Evolutionary conservation across 495 filamentous ascomycete species (phyloP).

Genomic region (Neurospora pannonica): DNA sequence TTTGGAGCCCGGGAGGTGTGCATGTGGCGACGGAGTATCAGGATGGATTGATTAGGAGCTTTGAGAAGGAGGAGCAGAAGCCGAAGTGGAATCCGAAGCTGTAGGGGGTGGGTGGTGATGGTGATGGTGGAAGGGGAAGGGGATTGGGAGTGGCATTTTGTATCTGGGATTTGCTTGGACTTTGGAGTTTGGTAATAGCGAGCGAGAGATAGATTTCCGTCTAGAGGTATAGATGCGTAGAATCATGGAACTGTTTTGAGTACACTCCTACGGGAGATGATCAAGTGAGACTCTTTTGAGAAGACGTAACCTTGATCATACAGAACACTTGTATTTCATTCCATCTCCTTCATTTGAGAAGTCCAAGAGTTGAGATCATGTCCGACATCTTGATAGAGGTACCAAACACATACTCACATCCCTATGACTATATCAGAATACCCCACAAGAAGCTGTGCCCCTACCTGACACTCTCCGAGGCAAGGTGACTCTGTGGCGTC

Average conservation of each 20-base stretch:
- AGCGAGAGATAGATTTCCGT: not conserved
- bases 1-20: conserved; percentile 54
- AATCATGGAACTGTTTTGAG: not conserved
- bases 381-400: not conserved
- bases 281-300: not conserved
- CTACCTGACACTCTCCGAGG: not conserved
- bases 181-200: not conserved
- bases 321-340: not conserved
- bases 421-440: not conserved
- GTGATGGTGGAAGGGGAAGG: not conserved
- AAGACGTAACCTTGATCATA: not conserved
- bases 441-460: not conserved
- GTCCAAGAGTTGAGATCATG: too few relatives aligned
- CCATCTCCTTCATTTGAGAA: too few relatives aligned
- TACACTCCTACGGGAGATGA: not conserved
- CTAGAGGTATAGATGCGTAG: not conserved
- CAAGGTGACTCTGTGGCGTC: not conserved
- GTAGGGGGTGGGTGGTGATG: not conserved
- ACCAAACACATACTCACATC: not conserved
- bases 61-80: conserved; percentile 3
- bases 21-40: conserved; percentile 56
- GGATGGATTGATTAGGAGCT: conserved; percentile 42
- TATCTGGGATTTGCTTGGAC: not conserved
- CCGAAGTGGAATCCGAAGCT: conserved; percentile 1
- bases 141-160: not conserved